Percentiles rank a stretch among this genome's conserved stretches.
These are phyloP conservation scores for Globisporangium rhizosaccharum DNA, from an alignment of 352 stramenopile genomes.

Conservation along the genomic window DNA sequence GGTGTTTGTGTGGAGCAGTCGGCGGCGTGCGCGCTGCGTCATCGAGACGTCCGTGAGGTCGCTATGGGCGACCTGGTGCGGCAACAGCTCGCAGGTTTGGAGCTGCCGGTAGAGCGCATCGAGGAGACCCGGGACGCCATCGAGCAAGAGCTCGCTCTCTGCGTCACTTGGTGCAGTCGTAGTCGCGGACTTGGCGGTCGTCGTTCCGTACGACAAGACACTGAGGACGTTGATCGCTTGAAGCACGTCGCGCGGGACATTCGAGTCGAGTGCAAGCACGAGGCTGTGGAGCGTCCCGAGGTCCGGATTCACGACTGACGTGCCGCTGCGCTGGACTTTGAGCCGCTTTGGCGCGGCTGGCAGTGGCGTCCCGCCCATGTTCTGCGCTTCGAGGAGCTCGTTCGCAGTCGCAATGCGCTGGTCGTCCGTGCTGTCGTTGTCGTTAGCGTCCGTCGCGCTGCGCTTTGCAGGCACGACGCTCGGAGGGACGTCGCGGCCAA, in stretches of 20 bases:
- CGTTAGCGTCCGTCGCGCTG: background rate
- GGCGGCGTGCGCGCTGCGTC: constrained; percentile 17
- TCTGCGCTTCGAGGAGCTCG: constrained; percentile 66
- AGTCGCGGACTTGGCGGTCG: constrained; percentile 10
- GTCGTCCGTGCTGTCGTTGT: constrained; percentile 1
- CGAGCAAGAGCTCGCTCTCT: constrained; percentile 57
- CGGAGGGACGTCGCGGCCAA: constrained; percentile 44
- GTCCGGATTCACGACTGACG: constrained; percentile 25
- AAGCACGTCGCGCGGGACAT: constrained; percentile 42
- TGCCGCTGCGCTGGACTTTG: constrained; percentile 40
- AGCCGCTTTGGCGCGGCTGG: constrained; percentile 57
- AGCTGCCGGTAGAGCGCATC: constrained; percentile 75
- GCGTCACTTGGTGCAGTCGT: constrained; percentile 10
- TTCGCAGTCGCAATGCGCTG: constrained; percentile 51
- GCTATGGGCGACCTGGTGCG: constrained; percentile 20
- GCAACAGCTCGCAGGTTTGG: constrained; percentile 41
- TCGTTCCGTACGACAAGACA: constrained; percentile 58
- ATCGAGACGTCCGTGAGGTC: constrained; percentile 2
- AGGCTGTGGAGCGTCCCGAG: constrained; percentile 63
- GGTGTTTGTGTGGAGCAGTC: constrained; percentile 37
- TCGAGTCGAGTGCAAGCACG: constrained; percentile 67
- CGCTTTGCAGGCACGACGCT: constrained; percentile 16
- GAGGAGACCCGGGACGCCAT: constrained; percentile 63
- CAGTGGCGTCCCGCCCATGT: constrained; percentile 53
- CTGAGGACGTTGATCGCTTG: constrained; percentile 65